Evolutionary conservation across 106 monocot species (phyloP).

Genomic region (Dendrobium huoshanense): DNA sequence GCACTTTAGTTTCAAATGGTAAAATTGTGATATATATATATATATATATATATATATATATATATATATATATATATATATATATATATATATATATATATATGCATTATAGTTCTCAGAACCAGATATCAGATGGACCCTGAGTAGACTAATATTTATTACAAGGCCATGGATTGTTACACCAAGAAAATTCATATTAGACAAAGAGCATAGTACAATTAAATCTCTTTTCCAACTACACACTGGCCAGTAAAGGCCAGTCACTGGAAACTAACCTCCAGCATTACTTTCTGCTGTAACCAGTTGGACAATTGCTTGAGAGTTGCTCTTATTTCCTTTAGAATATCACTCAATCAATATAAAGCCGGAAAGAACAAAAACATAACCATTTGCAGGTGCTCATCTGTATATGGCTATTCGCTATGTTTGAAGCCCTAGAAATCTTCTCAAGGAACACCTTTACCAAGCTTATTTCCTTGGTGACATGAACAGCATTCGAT

Average conservation of each 20-base stretch:
- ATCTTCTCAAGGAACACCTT: neutral
- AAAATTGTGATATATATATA: too few relatives aligned
- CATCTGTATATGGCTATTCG: neutral
- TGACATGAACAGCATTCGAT: conserved; percentile 28
- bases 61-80: too few relatives aligned
- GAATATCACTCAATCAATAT: neutral
- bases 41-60: too few relatives aligned
- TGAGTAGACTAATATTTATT: neutral
- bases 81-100: too few relatives aligned
- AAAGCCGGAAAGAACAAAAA: too few relatives aligned
- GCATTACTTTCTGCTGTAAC: neutral
- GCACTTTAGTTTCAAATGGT: too few relatives aligned
- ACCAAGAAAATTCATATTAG: neutral
- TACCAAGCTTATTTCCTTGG: conserved; percentile 18
- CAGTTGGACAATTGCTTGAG: too few relatives aligned
- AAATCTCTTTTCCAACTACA: neutral
- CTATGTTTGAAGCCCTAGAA: neutral
- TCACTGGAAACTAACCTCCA: neutral
- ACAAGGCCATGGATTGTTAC: neutral
- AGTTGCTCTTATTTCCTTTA: neutral
- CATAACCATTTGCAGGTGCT: neutral
- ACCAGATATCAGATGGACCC: neutral
- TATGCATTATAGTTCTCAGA: neutral
- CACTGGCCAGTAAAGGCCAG: too few relatives aligned
- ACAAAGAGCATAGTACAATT: neutral